phyloP scores from a whole-genome alignment of 2,329 filamentous ascomycete genomes.

The Talaromyces sp. region DNA sequence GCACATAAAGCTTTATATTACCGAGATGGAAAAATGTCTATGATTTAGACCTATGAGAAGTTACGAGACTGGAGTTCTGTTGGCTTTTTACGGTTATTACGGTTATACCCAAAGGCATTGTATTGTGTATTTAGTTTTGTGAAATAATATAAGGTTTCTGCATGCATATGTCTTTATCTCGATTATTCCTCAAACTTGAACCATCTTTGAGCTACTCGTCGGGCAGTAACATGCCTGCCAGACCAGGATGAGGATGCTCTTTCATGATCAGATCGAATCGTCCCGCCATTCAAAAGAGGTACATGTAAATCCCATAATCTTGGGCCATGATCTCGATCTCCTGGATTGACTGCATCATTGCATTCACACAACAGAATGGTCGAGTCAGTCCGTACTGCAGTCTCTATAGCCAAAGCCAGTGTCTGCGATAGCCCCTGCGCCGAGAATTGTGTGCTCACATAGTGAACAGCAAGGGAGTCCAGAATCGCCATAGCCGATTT shows the following conservation, averaged over 20 bases:
- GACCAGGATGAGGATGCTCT: conserved; percentile 49
- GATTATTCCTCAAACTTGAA: conserved; percentile 51
- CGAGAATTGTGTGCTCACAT: conserved; percentile 45
- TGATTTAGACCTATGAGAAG: conserved; percentile 24
- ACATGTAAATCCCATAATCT: conserved; percentile 51
- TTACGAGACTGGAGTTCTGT: conserved; percentile 32
- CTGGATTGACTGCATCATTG: conserved; percentile 29
- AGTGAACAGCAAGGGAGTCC: conserved; percentile 42
- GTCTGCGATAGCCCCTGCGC: conserved; percentile 48
- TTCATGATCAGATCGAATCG: conserved; percentile 49
- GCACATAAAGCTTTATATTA: conserved; percentile 96
- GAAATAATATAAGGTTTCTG: background rate
- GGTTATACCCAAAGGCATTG: conserved; percentile 37
- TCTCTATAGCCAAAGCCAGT: conserved; percentile 40
- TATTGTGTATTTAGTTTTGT: conserved; percentile 26
- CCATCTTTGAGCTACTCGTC: conserved; percentile 62
- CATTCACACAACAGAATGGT: conserved; percentile 44
- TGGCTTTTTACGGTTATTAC: conserved; percentile 28
- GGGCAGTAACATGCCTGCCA: conserved; percentile 58
- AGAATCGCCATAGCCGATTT: conserved; percentile 39
- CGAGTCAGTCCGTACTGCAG: conserved; percentile 29
- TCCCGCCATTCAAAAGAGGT: conserved; percentile 62
- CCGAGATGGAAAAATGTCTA: conserved; percentile 94
- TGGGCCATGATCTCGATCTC: conserved; percentile 30
- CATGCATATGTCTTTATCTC: conserved; percentile 17